These are phyloP conservation scores for Calcarisporium arbuscula DNA, from an alignment of 2,329 filamentous ascomycete genomes.

Conservation along the genomic window DNA sequence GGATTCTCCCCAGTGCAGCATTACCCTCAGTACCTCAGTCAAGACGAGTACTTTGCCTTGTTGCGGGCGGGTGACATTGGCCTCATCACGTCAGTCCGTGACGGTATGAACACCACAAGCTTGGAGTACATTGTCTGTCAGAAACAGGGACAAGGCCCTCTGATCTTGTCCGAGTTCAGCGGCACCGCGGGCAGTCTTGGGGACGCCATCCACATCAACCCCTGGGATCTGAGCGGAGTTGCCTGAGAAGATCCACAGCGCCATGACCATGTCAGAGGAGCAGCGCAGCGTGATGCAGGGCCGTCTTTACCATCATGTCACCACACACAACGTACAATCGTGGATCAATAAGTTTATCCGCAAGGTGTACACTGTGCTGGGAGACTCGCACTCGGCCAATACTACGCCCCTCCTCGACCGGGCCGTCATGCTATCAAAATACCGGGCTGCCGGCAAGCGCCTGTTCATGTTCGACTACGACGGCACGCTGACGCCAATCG, in stretches of 20 bases:
- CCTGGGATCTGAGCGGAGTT: conserved; percentile 83
- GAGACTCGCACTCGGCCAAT: conserved; percentile 66
- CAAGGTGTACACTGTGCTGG: conserved; percentile 72
- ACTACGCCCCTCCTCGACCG: conserved; percentile 80
- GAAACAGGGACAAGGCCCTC: conserved; percentile 74
- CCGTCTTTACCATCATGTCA: conserved; percentile 76
- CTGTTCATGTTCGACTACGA: conserved; percentile 99
- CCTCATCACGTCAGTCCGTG: conserved; percentile 88
- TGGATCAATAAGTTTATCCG: conserved; percentile 80
- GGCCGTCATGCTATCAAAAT: conserved; percentile 63
- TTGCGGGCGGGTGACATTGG: conserved; percentile 85
- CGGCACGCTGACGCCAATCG: conserved; percentile 91
- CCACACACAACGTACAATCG: conserved; percentile 74
- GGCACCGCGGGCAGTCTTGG: conserved; percentile 82
- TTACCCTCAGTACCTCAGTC: conserved; percentile 85
- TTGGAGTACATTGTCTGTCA: conserved; percentile 93
- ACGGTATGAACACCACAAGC: conserved; percentile 97
- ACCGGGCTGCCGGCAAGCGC: conserved; percentile 67
- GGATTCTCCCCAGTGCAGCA: conserved; percentile 89
- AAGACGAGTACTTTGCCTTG: conserved; percentile 92
- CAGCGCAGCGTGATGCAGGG: conserved; percentile 63
- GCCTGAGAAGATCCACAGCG: conserved; percentile 76
- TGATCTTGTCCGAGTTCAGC: conserved; percentile 95
- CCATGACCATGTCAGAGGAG: conserved; percentile 66
- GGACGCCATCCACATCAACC: conserved; percentile 92